Evolutionary conservation across 1,284 basidiomycete species (phyloP).

Genomic region (Golubevia sp.): DNA sequence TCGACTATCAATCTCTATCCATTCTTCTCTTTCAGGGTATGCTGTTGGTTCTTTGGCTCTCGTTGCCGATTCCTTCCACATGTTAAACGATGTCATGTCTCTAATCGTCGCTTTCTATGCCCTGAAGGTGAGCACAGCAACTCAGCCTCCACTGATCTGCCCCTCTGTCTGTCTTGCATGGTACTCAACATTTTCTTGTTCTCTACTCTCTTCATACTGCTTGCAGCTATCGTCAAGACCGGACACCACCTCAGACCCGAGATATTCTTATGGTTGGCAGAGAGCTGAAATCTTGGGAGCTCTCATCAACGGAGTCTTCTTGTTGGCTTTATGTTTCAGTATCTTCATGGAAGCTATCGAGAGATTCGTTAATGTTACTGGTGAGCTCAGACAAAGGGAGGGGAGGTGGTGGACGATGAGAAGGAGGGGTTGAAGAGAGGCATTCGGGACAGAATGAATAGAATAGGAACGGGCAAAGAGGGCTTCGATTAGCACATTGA

Average conservation of each 20-base stretch:
- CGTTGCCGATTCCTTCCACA: slow-evolving; percentile 96
- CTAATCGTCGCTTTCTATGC: slow-evolving; percentile 94
- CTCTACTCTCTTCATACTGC: too few relatives aligned
- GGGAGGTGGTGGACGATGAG: too few relatives aligned
- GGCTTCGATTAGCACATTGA: too few relatives aligned
- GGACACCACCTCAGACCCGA: slow-evolving; percentile 63
- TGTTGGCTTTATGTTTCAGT: slow-evolving; percentile 92
- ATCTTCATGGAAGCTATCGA: slow-evolving; percentile 91
- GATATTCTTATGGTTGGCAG: slow-evolving; percentile 95
- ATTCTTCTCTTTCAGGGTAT: slow-evolving; percentile 70
- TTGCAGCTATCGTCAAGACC: background rate
- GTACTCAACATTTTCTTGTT: background rate
- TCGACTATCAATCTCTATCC: slow-evolving; percentile 21
- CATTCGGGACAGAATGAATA: too few relatives aligned
- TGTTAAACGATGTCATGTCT: slow-evolving; percentile 83
- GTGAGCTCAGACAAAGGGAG: background rate
- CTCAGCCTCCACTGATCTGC: too few relatives aligned
- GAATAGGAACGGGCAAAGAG: too few relatives aligned
- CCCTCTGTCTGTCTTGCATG: too few relatives aligned
- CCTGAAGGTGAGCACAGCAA: slow-evolving; percentile 75
- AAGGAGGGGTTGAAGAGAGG: too few relatives aligned
- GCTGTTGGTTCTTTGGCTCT: slow-evolving; percentile 91
- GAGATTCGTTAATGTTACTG: slow-evolving; percentile 73
- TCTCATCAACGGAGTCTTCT: slow-evolving; percentile 93
- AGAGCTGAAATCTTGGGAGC: slow-evolving; percentile 86